Conservation (phyloP, 116 monocot genomes). For the Phalaenopsis hybrid region DNA sequence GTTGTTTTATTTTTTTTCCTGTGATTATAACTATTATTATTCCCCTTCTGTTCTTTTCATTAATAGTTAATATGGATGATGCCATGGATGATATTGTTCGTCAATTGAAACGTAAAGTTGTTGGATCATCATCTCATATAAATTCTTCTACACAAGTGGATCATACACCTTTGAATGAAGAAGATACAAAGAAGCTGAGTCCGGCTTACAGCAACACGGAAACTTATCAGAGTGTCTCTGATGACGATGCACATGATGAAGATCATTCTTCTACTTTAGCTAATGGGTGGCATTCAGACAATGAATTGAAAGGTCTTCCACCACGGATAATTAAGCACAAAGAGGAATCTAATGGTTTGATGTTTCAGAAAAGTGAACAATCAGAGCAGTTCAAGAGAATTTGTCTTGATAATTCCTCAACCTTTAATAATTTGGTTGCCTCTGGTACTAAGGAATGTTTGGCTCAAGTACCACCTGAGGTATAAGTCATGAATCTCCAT, state of each 20-base stretch:
- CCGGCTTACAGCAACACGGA: conserved; percentile 30
- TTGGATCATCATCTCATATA: conserved; percentile 38
- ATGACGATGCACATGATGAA: conserved; percentile 62
- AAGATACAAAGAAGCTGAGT: conserved; percentile 30
- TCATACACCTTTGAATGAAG: conserved; percentile 44
- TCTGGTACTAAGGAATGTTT: conserved; percentile 43
- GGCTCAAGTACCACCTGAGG: conserved; percentile 74
- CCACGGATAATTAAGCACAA: conserved; percentile 41
- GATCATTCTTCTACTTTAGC: conserved; percentile 30
- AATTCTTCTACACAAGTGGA: conserved; percentile 29
- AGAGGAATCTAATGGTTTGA: conserved; percentile 30
- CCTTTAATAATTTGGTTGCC: conserved; percentile 17
- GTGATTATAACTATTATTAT: not conserved
- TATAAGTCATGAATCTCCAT: conserved; percentile 14
- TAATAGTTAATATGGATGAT: conserved; percentile 95
- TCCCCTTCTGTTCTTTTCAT: conserved; percentile 10
- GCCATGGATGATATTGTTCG: conserved; percentile 99
- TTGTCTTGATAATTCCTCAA: conserved; percentile 24
- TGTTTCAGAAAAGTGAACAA: conserved; percentile 22
- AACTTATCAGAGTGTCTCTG: conserved; percentile 62
- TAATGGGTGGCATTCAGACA: conserved; percentile 91
- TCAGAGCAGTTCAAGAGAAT: conserved; percentile 24
- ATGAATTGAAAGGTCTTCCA: conserved; percentile 68
- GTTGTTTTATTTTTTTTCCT: not conserved
- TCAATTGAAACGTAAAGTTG: conserved; percentile 81